A percentile compares a stretch with the other conserved stretches of the same genome.
phyloP scores from a whole-genome alignment of 495 filamentous ascomycete genomes.

The Bombardia bombarda region DNA sequence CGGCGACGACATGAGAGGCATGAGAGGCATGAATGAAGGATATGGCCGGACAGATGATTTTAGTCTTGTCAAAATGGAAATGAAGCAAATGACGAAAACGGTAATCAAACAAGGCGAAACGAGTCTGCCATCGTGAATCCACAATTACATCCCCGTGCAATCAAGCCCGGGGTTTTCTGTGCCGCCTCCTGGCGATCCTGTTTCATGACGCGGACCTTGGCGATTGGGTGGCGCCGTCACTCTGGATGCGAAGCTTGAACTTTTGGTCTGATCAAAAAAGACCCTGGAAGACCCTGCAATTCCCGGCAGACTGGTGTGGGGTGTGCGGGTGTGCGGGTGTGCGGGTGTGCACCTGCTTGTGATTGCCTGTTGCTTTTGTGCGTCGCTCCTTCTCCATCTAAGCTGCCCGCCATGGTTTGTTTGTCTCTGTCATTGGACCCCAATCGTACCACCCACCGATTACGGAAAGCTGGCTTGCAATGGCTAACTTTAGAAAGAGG shows the following conservation, averaged over 20 bases:
- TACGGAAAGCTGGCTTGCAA: too few relatives aligned
- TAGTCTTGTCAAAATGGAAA: too few relatives aligned
- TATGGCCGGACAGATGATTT: too few relatives aligned
- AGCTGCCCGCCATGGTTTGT: too few relatives aligned
- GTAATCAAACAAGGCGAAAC: conserved; percentile 6
- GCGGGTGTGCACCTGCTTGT: too few relatives aligned
- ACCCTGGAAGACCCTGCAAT: conserved; percentile 3
- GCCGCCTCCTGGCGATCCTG: conserved; percentile 9
- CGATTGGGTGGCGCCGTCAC: conserved; percentile 1
- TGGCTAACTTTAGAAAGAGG: too few relatives aligned
- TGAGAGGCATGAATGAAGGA: too few relatives aligned
- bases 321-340: too few relatives aligned
- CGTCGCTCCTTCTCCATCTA: too few relatives aligned
- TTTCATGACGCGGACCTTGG: conserved; percentile 1
- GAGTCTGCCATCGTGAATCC: not conserved
- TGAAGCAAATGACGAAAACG: conserved; percentile 4
- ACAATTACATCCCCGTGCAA: not conserved
- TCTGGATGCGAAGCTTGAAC: not conserved
- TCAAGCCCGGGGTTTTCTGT: not conserved
- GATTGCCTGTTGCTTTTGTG: too few relatives aligned
- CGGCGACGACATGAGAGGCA: not conserved
- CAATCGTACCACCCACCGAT: too few relatives aligned
- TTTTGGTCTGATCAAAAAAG: not conserved
- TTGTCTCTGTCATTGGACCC: too few relatives aligned
- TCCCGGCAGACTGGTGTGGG: not conserved